Evolutionary conservation across 2,329 filamentous ascomycete species (phyloP).

Genomic region (Sporothrix inflata): DNA sequence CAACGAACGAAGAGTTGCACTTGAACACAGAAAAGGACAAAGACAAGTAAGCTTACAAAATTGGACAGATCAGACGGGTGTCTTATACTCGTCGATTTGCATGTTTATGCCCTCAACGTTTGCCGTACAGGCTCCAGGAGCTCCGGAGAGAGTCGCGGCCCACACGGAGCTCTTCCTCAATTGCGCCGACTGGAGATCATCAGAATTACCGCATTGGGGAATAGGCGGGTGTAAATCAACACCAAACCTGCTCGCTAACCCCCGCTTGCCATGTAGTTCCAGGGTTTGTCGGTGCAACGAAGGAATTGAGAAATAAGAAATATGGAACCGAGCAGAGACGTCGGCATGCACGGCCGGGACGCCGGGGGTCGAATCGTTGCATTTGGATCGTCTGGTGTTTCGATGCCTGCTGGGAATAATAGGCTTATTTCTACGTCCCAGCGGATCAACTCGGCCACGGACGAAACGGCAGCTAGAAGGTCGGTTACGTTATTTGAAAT

Average conservation of each 20-base stretch:
- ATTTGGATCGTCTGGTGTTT: not conserved
- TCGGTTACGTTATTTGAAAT: no score
- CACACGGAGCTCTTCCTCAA: not conserved
- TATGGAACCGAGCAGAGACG: not conserved
- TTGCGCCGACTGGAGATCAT: slow-evolving; percentile 12
- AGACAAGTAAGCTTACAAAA: not conserved
- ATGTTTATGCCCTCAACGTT: not conserved
- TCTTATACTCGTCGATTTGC: not conserved
- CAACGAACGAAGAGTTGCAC: not conserved
- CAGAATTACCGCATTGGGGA: slow-evolving; percentile 18
- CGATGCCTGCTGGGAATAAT: not conserved
- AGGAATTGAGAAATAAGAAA: not conserved
- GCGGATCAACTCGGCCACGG: not conserved
- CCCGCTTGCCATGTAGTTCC: not conserved
- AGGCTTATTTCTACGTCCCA: not conserved
- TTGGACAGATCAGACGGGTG: not conserved
- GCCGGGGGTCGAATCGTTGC: not conserved
- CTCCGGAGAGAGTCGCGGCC: not conserved
- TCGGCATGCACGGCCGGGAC: not conserved
- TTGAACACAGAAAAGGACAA: not conserved
- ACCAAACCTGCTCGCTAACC: not conserved
- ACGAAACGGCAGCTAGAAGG: not conserved
- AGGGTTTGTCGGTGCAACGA: not conserved
- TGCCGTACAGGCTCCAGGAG: not conserved
- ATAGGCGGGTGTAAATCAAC: not conserved